phyloP scores from a whole-genome alignment of 1,139 yeast genomes.

The Nakaseomyces kungkrabaensis region DNA sequence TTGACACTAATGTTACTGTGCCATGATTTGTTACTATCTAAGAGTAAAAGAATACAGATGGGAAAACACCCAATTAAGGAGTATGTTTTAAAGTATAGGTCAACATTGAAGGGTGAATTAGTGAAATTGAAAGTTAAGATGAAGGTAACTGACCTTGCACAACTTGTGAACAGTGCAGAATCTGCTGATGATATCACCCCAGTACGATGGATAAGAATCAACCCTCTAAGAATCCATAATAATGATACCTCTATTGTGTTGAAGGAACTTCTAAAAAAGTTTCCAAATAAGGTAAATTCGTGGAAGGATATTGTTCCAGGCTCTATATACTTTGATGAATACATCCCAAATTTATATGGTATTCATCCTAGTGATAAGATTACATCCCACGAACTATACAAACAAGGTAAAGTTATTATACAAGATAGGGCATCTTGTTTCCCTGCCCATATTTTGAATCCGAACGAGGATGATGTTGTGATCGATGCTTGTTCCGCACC shows the following conservation, averaged over 20 bases:
- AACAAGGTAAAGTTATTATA: constrained; percentile 68
- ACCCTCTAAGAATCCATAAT: constrained; percentile 40
- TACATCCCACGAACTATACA: constrained; percentile 56
- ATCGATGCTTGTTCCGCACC: constrained; percentile 98
- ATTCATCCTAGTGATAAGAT: constrained; percentile 65
- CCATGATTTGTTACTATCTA: constrained; percentile 71
- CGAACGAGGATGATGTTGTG: constrained; percentile 44
- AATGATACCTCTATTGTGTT: constrained; percentile 33
- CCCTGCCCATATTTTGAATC: constrained; percentile 76
- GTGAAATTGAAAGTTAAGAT: constrained; percentile 56
- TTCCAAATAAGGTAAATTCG: constrained; percentile 28
- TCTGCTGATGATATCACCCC: constrained; percentile 57
- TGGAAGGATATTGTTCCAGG: constrained; percentile 51
- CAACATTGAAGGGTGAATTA: constrained; percentile 73
- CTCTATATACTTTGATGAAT: constrained; percentile 56
- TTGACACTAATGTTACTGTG: constrained; percentile 43
- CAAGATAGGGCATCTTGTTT: constrained; percentile 97
- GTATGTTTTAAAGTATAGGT: constrained; percentile 64
- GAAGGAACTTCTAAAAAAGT: constrained; percentile 33
- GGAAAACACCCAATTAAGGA: constrained; percentile 85
- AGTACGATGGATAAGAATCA: constrained; percentile 79
- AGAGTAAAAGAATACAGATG: constrained; percentile 75
- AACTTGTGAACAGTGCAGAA: constrained; percentile 29
- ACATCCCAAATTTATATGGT: constrained; percentile 70
- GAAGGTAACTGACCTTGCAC: constrained; percentile 36